Conservation (phyloP, 148 eudicot genomes). For the Drosera capensis region DNA sequence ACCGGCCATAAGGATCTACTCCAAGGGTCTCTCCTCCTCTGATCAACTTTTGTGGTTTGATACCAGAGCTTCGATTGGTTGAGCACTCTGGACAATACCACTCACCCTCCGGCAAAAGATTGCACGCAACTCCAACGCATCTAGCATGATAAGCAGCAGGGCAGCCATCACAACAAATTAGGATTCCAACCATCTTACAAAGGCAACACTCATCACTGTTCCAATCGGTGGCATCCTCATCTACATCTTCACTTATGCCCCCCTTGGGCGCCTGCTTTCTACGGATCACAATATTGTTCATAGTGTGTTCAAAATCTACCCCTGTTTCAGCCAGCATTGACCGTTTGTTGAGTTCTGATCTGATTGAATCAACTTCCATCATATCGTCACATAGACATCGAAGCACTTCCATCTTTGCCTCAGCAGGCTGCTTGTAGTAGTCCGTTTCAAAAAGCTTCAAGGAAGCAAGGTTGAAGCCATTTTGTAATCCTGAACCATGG, state of each 20-base stretch:
- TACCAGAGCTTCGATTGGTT: conserved; percentile 26
- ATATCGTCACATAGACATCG: conserved; percentile 83
- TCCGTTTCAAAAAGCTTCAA: conserved; percentile 49
- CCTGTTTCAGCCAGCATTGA: conserved; percentile 22
- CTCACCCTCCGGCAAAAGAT: conserved; percentile 80
- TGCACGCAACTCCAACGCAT: conserved; percentile 71
- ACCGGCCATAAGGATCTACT: conserved; percentile 62
- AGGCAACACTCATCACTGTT: conserved; percentile 93
- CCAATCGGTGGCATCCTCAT: conserved; percentile 50
- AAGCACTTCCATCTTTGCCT: conserved; percentile 57
- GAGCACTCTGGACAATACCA: conserved; percentile 95
- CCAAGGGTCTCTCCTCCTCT: conserved; percentile 90
- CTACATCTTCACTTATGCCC: conserved; percentile 34
- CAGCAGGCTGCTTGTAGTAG: conserved; percentile 51
- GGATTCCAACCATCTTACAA: conserved; percentile 90
- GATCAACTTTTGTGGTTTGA: conserved; percentile 40
- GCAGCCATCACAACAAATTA: conserved; percentile 97
- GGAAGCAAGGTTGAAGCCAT: conserved; percentile 32
- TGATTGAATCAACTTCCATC: conserved; percentile 52
- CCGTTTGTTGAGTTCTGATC: conserved; percentile 66
- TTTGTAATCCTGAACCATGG: conserved; percentile 38
- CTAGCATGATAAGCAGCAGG: conserved; percentile 89
- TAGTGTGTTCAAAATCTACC: conserved; percentile 30
- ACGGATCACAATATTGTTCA: conserved; percentile 18
- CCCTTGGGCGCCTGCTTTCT: conserved; percentile 30